Evolutionary conservation across 768 basidiomycete species (phyloP).

Genomic region (Austroboletus eburneus): DNA sequence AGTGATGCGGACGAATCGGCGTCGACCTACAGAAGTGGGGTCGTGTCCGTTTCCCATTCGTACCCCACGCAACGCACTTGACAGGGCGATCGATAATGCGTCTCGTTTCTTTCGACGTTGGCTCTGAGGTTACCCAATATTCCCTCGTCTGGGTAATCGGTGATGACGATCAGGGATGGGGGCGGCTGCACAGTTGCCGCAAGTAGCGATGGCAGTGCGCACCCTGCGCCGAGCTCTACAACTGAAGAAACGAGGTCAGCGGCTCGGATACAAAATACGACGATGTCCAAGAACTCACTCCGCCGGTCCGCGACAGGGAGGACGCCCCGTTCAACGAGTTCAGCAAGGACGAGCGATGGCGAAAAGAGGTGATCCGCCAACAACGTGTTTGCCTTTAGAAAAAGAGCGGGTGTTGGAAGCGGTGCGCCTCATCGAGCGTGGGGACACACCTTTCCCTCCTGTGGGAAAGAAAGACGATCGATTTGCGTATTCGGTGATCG

Average conservation of each 20-base stretch:
- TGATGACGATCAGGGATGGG: conserved; percentile 54
- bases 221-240: conserved; percentile 69
- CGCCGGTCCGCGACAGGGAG: conserved; percentile 40
- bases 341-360: conserved; percentile 61
- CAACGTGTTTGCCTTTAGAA: conserved; percentile 57
- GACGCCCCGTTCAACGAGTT: conserved; percentile 55
- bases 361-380: conserved; percentile 74
- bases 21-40: conserved; percentile 43
- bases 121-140: conserved; percentile 53
- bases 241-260: conserved; percentile 36
- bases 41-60: conserved; percentile 59
- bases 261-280: background rate
- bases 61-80: conserved; percentile 46
- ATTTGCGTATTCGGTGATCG: background rate
- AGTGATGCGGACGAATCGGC: background rate
- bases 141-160: conserved; percentile 64
- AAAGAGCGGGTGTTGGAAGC: background rate
- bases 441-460: conserved; percentile 58
- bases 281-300: conserved; percentile 30
- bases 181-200: conserved; percentile 41
- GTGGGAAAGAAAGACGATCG: background rate
- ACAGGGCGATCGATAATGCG: conserved; percentile 35
- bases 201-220: conserved; percentile 63
- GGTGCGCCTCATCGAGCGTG: conserved; percentile 4
- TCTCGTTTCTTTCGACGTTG: conserved; percentile 52